Evolutionary conservation across 257 asterid genomes (phyloP), one percentile per base, ranked within the genome.

Genomic region (Plantago elongata): DNA sequence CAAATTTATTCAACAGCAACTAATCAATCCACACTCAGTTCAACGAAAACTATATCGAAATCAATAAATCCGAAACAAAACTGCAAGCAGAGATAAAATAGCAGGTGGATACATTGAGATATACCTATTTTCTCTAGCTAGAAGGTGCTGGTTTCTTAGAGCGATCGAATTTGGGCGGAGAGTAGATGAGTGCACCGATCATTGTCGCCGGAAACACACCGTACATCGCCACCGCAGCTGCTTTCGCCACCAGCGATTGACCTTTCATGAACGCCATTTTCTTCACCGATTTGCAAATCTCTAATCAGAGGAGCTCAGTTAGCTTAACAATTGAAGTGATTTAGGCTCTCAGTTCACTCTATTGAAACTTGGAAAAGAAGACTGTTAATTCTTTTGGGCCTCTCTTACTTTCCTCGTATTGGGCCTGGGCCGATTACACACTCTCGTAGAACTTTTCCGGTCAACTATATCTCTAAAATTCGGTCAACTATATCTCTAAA

Each of bases 161-260:
- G 50, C 70, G 70, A 50, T 18, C 42, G 55, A 70, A 72, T 64
- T 67, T 69, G 55, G 91, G 83, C 43, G 88, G 83, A 62, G 88
- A 81, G 71, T 72, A 73, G 42, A 77, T 22, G 14, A 77, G 62
- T 9, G 92, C 86, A 54, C 77, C 78, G 67, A 77, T 30, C 82
- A 84, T 79, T 9, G 79, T 67, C 15, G 62, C 86, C 13, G 92
- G 92, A 40, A 84, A 68, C 45, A 81, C 84, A 51, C 65, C 88
- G 76, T 68, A 78, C 61, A 67, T 60, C 7, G 92, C 81, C 69
- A 74, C 57, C 60, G 61, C 74, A 57, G 92, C 88, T 61, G 70
- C 62, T 74, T 84, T 79, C 47, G 88, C 70, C 37, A 81, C 72
- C 75, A 84, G 62, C 47, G 88, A 79, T 67, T 84, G 74, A 13